Base-by-base conservation (phyloP, 164 flowering plant species). In the Berberis thunbergii region DNA sequence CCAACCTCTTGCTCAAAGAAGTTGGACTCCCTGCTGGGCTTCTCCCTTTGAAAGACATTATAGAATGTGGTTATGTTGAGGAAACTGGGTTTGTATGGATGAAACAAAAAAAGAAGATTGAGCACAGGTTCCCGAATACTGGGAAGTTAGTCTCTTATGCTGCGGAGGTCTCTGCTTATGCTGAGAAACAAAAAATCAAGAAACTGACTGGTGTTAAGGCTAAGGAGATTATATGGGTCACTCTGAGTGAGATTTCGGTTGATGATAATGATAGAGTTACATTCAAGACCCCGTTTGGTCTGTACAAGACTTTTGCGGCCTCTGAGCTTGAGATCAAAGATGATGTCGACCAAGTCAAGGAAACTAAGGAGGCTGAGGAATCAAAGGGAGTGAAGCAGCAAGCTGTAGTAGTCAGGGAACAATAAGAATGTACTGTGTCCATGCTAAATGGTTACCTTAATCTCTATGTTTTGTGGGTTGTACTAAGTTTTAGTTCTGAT, bases 31-130 rank as follows among this genome's bases (percentile, higher is more conserved):
- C 98, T 2, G 83, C 77, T 13, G 96, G 96, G 4, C 81, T 92
- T 12, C 66, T 92, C 5, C 95, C 95, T 0, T 10, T 89, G 49
- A 59, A 78, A 48, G 87, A 87, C 78, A 72, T 85, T 1, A 70
- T 62, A 41, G 96, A 92, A 61, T 72, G 75, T 43, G 98, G 98
- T 39, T 63, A 73, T 54, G 70, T 72, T 3, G 65, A 69, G 50
- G 88, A 83, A 60, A 80, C 87, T 1, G 98, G 98, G 0, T 85
- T 80, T 52, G 91, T 92, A 2, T 89, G 98, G 98, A 74, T 89
- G 40, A 87, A 76, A 67, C 96, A 87, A 65, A 84, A 87, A 79
- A 81, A 87, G 75, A 79, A 78, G 69, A 70, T 44, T 0, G 79
- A 72, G 41, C 89, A 89, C 81, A 76, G 75, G 75, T 87, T 85